Evolutionary conservation across 768 basidiomycete species (phyloP).

Genomic region (Erythrobasidium yunnanense): DNA sequence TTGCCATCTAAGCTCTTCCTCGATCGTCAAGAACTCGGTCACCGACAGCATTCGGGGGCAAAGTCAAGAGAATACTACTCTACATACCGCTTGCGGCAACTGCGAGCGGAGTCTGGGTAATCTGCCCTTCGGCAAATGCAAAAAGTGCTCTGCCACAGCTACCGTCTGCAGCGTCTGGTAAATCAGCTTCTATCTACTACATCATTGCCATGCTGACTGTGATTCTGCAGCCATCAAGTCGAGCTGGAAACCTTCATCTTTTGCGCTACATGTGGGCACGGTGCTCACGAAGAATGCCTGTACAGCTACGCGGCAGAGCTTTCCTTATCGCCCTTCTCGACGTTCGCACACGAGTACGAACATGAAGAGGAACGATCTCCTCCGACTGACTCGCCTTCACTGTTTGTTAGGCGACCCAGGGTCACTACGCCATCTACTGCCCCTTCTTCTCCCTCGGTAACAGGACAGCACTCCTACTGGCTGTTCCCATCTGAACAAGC

Average conservation of each 20-base stretch:
- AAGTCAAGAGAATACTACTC: slow-evolving; percentile 20
- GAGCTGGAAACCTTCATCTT: not conserved
- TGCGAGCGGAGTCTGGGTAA: slow-evolving; percentile 8
- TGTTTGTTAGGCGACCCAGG: too few species aligned
- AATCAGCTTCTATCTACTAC: not conserved
- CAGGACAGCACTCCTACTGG: too few species aligned
- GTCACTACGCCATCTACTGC: slow-evolving; percentile 4
- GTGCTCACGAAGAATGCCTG: slow-evolving; percentile 21
- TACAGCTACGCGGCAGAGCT: slow-evolving; percentile 14
- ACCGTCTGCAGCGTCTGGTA: slow-evolving; percentile 17
- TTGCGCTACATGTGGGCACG: slow-evolving; percentile 22
- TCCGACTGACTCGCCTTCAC: too few species aligned
- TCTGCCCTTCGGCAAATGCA: slow-evolving; percentile 7
- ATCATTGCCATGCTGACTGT: not conserved
- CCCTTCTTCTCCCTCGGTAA: not conserved
- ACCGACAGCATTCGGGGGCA: not conserved
- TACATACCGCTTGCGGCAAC: slow-evolving; percentile 20
- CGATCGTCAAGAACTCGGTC: not conserved
- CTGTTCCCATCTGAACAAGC: slow-evolving; percentile 24
- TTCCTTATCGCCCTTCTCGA: slow-evolving; percentile 9
- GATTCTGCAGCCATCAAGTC: slow-evolving; percentile 1
- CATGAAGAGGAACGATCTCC: too few species aligned
- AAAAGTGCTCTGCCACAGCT: slow-evolving; percentile 7
- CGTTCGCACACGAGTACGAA: too few species aligned
- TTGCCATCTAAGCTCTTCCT: slow-evolving; percentile 10